Percentiles rank a stretch among this genome's conserved stretches.
These are phyloP conservation scores for Immersiella caudata DNA, from an alignment of 495 filamentous ascomycete species.

Conservation along the genomic window DNA sequence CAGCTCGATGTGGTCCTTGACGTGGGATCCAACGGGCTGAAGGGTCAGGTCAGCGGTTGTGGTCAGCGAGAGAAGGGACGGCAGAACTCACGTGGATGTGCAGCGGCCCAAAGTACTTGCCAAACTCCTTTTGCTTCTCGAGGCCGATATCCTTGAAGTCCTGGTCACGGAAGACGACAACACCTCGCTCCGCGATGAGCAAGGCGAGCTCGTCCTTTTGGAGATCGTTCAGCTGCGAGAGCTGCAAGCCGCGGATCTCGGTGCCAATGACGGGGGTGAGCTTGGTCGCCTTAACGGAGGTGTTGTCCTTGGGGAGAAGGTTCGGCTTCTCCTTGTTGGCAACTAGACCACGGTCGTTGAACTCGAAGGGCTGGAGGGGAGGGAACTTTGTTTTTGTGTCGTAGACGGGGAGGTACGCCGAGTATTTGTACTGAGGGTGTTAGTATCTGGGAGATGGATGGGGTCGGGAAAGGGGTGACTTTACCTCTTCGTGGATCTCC, in stretches of 20 bases:
- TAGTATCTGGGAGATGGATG: neutral
- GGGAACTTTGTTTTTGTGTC: constrained; percentile 63
- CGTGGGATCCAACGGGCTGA: constrained; percentile 49
- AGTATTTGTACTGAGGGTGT: constrained; percentile 56
- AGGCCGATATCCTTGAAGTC: constrained; percentile 62
- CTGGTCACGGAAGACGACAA: constrained; percentile 74
- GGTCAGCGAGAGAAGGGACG: neutral
- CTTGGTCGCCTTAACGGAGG: constrained; percentile 53
- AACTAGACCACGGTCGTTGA: constrained; percentile 60
- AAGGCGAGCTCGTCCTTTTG: constrained; percentile 78
- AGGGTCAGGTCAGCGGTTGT: neutral
- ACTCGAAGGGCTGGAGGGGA: constrained; percentile 60
- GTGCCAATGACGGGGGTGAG: constrained; percentile 73
- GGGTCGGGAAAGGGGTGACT: neutral
- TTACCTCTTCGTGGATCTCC: constrained; percentile 30
- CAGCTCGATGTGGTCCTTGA: constrained; percentile 47
- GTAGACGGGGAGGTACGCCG: constrained; percentile 65
- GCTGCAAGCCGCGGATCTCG: constrained; percentile 69
- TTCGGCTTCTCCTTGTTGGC: constrained; percentile 61
- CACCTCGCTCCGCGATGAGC: constrained; percentile 69
- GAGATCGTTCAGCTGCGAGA: constrained; percentile 64
- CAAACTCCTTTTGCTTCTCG: constrained; percentile 66
- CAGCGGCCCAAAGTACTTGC: constrained; percentile 65
- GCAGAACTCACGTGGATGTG: constrained; percentile 58
- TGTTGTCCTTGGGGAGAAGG: constrained; percentile 49